phyloP scores from a whole-genome alignment of 768 basidiomycete genomes.

The Amanita rubescens region DNA sequence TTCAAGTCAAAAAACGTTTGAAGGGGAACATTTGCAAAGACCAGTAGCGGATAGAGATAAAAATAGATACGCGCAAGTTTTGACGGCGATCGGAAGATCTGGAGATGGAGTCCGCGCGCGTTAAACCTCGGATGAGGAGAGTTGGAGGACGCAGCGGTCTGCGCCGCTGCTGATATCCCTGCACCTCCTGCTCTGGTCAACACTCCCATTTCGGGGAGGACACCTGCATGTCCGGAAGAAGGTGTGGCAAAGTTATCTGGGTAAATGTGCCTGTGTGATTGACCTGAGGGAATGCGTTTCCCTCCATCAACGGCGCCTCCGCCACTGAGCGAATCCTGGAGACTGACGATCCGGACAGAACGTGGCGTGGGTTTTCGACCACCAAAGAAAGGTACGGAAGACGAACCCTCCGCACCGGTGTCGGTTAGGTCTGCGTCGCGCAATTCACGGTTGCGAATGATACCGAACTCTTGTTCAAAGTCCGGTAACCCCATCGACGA shows the following conservation, averaged over 20 bases:
- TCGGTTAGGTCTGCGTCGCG: slow-evolving; percentile 14
- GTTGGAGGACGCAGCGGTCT: slow-evolving; percentile 2
- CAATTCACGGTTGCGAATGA: background rate
- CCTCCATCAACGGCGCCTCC: slow-evolving; percentile 32
- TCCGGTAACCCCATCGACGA: slow-evolving; percentile 38
- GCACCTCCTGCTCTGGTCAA: slow-evolving; percentile 29
- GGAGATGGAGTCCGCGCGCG: slow-evolving; percentile 59
- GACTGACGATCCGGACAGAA: slow-evolving; percentile 73
- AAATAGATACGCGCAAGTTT: slow-evolving; percentile 50
- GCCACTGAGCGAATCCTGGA: slow-evolving; percentile 42
- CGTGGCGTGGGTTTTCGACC: slow-evolving; percentile 78
- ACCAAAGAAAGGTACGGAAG: slow-evolving; percentile 28
- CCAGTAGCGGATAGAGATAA: slow-evolving; percentile 61
- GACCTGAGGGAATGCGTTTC: slow-evolving; percentile 30
- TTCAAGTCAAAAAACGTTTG: slow-evolving; percentile 91
- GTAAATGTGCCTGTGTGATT: slow-evolving; percentile 19
- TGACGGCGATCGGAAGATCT: slow-evolving; percentile 58
- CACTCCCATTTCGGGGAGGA: slow-evolving; percentile 32
- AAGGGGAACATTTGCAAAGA: slow-evolving; percentile 63
- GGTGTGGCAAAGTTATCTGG: slow-evolving; percentile 46
- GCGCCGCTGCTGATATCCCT: slow-evolving; percentile 18
- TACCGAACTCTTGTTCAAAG: slow-evolving; percentile 5
- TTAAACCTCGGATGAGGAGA: slow-evolving; percentile 53
- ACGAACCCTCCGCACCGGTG: slow-evolving; percentile 15
- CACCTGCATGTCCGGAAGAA: slow-evolving; percentile 34